phyloP scores from a whole-genome alignment of 805 yeast genomes.

The Yamadazyma phyllophila region DNA sequence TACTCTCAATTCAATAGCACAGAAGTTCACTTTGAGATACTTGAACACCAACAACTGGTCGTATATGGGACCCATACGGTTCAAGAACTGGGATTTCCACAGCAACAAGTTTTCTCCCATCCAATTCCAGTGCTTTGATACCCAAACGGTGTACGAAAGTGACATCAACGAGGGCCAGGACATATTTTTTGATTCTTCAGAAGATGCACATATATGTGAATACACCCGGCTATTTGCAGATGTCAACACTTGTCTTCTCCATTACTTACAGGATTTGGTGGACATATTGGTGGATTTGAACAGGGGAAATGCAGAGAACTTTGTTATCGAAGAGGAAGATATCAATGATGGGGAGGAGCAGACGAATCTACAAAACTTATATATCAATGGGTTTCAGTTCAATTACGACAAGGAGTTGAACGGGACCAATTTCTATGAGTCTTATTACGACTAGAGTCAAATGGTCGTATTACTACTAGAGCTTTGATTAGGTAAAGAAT shows the following conservation, averaged over 20 bases:
- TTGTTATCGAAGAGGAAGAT: constrained; percentile 22
- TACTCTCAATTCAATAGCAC: constrained; percentile 52
- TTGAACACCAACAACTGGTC: constrained; percentile 7
- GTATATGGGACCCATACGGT: constrained; percentile 11
- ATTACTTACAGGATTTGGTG: constrained; percentile 34
- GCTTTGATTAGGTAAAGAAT: too few species aligned
- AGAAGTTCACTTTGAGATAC: constrained; percentile 13
- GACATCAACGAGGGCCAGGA: constrained; percentile 37
- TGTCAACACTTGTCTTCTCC: constrained; percentile 25
- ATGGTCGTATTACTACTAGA: too few species aligned
- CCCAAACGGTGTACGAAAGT: constrained; percentile 32
- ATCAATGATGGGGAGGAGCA: constrained; percentile 37
- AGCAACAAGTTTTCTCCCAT: constrained; percentile 14
- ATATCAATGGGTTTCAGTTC: constrained; percentile 35
- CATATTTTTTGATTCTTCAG: constrained; percentile 13
- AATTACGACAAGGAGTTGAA: constrained; percentile 36
- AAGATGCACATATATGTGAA: constrained; percentile 6
- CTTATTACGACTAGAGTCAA: constrained; percentile 6
- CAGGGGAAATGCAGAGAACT: constrained; percentile 42
- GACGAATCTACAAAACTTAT: constrained; percentile 23
- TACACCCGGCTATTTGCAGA: constrained; percentile 12
- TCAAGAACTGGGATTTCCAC: constrained; percentile 12
- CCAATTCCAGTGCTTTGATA: constrained; percentile 35
- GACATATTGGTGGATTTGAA: constrained; percentile 31
- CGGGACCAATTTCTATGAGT: constrained; percentile 35